Evolutionary conservation across 306 rosid genomes (phyloP), one percentile per base, ranked within the genome.

Genomic region (Citrullus mucosospermus): DNA sequence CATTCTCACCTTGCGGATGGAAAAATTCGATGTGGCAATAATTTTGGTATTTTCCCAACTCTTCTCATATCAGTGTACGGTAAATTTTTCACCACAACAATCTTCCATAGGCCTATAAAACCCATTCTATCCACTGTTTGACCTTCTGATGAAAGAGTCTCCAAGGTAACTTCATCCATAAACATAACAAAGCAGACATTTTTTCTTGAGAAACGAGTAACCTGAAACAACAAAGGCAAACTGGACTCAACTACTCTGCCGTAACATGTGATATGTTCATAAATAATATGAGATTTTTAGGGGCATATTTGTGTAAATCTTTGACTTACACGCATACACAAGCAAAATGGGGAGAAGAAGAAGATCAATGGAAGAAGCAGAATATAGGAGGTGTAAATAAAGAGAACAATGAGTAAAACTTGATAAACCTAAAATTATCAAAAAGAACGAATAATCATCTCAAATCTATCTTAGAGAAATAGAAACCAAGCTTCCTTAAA

Each of bases 131-230:
- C 99, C 44, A 89, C 96, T 15, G 61, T 83, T 32, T 89, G 90
- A 66, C 99, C 97, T 80, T 92, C 99, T 50, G 93, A 82, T 86
- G 91, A 39, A 78, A 92, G 96, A 20, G 89, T 80, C 58, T 63
- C 84, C 73, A 89, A 50, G 20, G 97, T 92, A 86, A 89, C 79
- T 85, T 95, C 97, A 76, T 95, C 97, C 41, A 87, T 85, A 67
- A 92, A 95, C 93, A 92, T 92, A 36, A 92, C 97, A 87, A 91
- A 95, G 88, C 99, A 92, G 53, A 91, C 97, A 86, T 92, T 92
- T 85, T 92, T 95, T 88, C 89, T 92, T 65, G 97, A 95, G 76
- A 88, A 67, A 70, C 93, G 96, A 80, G 96, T 87, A 63, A 95
- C 88, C 98, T 95, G 94, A 84, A 32, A 2, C 2, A 88, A 91